Percentiles rank a stretch among this genome's conserved stretches.
phyloP scores from a whole-genome alignment of 768 basidiomycete species.

The Amanita molliuscula region DNA sequence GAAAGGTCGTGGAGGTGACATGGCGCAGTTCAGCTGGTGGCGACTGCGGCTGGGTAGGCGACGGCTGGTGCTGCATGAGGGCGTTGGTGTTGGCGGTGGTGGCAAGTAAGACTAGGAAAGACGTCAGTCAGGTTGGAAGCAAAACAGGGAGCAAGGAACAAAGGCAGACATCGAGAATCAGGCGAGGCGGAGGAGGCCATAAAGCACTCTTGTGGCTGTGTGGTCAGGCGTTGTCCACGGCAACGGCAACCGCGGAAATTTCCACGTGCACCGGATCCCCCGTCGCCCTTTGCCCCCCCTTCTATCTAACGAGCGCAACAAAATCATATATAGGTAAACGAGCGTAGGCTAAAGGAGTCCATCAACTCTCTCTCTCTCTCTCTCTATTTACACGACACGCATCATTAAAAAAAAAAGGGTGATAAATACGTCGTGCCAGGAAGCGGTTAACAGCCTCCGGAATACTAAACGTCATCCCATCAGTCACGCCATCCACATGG shows the following conservation, averaged over 20 bases:
- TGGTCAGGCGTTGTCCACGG: no score
- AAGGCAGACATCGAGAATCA: background rate
- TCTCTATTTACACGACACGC: no score
- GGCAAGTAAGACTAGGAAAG: no score
- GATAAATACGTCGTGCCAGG: background rate
- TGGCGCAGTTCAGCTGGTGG: conserved; percentile 34
- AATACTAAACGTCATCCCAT: background rate
- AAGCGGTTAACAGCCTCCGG: background rate
- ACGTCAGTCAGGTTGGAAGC: no score
- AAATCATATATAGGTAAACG: background rate
- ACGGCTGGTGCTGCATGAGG: background rate
- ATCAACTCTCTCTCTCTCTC: no score
- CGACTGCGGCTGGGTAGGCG: conserved; percentile 15
- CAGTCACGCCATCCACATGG: background rate
- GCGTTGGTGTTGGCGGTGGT: background rate
- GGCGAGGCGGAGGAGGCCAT: background rate
- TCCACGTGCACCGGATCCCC: no score
- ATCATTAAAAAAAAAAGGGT: no score
- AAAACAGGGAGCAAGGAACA: background rate
- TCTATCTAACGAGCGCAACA: no score
- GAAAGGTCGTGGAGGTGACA: conserved; percentile 42
- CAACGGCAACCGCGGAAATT: no score
- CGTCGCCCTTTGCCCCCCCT: no score
- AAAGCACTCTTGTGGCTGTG: background rate
- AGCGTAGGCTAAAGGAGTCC: background rate